These are phyloP conservation scores for Penicillium freii DNA, from an alignment of 2,329 filamentous ascomycete genomes.

Conservation along the genomic window DNA sequence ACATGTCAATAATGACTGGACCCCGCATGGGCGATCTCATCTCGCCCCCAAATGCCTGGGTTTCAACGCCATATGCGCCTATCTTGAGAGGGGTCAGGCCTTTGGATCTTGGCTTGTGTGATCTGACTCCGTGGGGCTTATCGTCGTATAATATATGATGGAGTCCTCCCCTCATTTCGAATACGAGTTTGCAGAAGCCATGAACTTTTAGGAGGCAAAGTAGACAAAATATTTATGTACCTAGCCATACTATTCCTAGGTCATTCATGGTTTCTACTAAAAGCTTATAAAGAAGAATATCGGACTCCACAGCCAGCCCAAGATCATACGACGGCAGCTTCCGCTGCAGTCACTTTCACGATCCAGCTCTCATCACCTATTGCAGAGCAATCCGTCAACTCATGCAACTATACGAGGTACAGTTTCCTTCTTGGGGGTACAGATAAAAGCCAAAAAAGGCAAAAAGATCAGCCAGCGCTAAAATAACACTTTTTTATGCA, in stretches of 20 bases:
- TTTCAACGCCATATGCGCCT: background rate
- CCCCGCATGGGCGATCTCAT: background rate
- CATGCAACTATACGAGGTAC: conserved; percentile 21
- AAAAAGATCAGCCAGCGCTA: no score
- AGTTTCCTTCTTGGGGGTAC: background rate
- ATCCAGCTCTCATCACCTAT: conserved; percentile 17
- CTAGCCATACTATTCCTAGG: no score
- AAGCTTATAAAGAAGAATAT: background rate
- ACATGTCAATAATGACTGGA: background rate
- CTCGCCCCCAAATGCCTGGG: background rate
- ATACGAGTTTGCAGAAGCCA: background rate
- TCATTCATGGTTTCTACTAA: no score
- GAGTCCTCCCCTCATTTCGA: background rate
- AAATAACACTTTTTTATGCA: background rate
- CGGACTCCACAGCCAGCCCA: background rate
- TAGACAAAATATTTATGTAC: background rate
- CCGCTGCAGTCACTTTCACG: conserved; percentile 25
- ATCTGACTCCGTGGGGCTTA: background rate
- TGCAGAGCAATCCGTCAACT: conserved; percentile 14
- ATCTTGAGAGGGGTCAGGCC: background rate
- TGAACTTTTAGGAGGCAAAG: background rate
- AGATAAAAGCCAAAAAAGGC: background rate
- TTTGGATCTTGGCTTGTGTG: background rate
- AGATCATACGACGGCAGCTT: conserved; percentile 17
- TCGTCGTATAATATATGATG: background rate